Conservation (phyloP, 2,329 filamentous ascomycete genomes). For the Diaporthe eres region DNA sequence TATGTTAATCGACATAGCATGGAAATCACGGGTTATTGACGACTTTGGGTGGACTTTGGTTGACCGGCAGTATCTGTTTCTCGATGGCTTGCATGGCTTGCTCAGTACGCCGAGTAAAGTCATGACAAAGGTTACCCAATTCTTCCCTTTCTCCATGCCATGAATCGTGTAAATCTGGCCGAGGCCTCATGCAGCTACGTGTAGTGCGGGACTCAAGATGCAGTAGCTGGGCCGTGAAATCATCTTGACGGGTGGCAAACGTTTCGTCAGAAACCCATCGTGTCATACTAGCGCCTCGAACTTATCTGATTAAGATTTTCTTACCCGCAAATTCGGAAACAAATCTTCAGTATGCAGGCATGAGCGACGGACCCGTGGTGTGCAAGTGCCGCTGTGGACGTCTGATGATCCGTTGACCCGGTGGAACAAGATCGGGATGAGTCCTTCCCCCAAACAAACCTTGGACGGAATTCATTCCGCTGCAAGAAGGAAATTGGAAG, state of each 20-base stretch:
- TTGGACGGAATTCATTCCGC: too few species aligned
- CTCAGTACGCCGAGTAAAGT: neutral
- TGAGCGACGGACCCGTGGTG: neutral
- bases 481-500: neutral
- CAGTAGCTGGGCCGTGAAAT: neutral
- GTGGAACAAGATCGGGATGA: neutral
- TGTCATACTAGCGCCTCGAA: neutral
- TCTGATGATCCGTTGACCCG: neutral
- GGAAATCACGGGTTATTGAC: neutral
- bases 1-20: too few species aligned
- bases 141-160: neutral
- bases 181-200: neutral
- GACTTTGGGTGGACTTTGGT: neutral
- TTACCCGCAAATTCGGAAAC: neutral
- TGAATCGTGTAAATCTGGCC: slow-evolving; percentile 7
- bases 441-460: neutral
- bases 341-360: neutral
- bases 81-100: neutral
- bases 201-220: neutral
- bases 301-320: neutral
- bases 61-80: neutral
- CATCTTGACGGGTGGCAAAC: neutral
- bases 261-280: neutral
- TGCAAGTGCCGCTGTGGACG: neutral
- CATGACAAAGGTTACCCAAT: neutral